A percentile compares a stretch with the other conserved stretches of the same genome.
phyloP scores from a whole-genome alignment of 495 filamentous ascomycete species.

The Gamarada debralockiae region DNA sequence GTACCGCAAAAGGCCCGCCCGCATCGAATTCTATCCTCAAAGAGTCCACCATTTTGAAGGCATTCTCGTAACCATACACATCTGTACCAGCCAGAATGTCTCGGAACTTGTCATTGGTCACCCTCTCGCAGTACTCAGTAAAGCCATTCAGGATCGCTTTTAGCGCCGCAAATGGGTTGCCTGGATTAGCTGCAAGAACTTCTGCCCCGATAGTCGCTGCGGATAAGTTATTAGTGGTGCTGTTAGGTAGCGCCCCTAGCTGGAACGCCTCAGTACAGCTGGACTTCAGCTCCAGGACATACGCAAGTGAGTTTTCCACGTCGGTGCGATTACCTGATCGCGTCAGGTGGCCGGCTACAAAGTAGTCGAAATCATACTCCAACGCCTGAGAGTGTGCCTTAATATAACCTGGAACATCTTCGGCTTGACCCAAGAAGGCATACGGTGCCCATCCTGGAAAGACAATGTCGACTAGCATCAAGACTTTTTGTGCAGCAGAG shows the following conservation, averaged over 20 bases:
- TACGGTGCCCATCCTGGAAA: conserved; percentile 41
- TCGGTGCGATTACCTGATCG: conserved; percentile 31
- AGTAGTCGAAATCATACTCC: conserved; percentile 36
- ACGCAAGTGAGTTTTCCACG: conserved; percentile 32
- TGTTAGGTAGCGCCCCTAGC: conserved; percentile 13
- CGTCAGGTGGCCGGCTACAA: conserved; percentile 35
- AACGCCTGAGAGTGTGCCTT: conserved; percentile 36
- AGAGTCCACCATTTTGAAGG: conserved; percentile 26
- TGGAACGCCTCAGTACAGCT: conserved; percentile 29
- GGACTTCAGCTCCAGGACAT: conserved; percentile 30
- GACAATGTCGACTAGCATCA: conserved; percentile 38
- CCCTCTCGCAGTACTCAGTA: conserved; percentile 26
- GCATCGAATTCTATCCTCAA: conserved; percentile 27
- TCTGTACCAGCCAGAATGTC: conserved; percentile 30
- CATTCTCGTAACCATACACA: conserved; percentile 30
- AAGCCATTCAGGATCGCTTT: conserved; percentile 28
- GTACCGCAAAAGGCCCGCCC: conserved; percentile 4
- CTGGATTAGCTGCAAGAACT: conserved; percentile 25
- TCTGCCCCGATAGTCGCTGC: neutral
- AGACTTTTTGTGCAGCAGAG: conserved; percentile 30
- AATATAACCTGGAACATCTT: conserved; percentile 36
- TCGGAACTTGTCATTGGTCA: conserved; percentile 33
- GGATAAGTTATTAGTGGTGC: neutral
- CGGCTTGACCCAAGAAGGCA: conserved; percentile 27
- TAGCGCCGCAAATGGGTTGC: conserved; percentile 32